Evolutionary conservation across 352 stramenopile genomes (phyloP).

Genomic region (Pythium aquatile): DNA sequence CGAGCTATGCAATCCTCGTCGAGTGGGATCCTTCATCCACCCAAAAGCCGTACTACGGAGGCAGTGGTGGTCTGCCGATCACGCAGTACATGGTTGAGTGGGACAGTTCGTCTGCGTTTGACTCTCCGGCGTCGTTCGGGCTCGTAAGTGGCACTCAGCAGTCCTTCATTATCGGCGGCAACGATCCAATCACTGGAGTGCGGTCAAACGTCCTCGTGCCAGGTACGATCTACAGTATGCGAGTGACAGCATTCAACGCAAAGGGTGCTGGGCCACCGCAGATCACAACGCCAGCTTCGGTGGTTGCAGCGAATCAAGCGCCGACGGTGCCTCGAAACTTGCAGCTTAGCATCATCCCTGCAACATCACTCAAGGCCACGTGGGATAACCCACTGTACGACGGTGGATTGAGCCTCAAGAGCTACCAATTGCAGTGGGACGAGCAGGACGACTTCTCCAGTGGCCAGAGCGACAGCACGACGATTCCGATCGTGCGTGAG

Average conservation of each 20-base stretch:
- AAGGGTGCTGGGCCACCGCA: slow-evolving; percentile 57
- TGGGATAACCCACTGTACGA: slow-evolving; percentile 91
- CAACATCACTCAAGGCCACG: slow-evolving; percentile 72
- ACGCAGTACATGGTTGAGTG: slow-evolving; percentile 97
- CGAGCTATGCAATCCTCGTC: slow-evolving; percentile 90
- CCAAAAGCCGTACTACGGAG: slow-evolving; percentile 85
- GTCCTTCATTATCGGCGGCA: slow-evolving; percentile 89
- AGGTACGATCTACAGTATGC: slow-evolving; percentile 77
- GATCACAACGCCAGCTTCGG: slow-evolving; percentile 38
- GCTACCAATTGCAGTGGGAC: slow-evolving; percentile 78
- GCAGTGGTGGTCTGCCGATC: slow-evolving; percentile 90
- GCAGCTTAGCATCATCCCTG: slow-evolving; percentile 43
- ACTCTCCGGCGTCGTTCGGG: slow-evolving; percentile 79
- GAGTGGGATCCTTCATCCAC: slow-evolving; percentile 86
- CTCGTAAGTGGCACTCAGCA: slow-evolving; percentile 46
- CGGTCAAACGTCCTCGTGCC: slow-evolving; percentile 73
- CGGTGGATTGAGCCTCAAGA: slow-evolving; percentile 83
- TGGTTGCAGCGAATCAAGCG: slow-evolving; percentile 58
- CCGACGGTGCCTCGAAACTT: slow-evolving; percentile 64
- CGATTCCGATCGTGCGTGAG: slow-evolving; percentile 89
- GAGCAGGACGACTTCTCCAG: slow-evolving; percentile 76
- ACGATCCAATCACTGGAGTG: slow-evolving; percentile 93
- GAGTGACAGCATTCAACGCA: slow-evolving; percentile 77
- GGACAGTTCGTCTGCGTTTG: slow-evolving; percentile 88
- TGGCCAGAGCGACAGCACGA: slow-evolving; percentile 62